These are phyloP conservation scores for Fusarium fracticaudum DNA, from an alignment of 2,329 filamentous ascomycete species.

Conservation along the genomic window DNA sequence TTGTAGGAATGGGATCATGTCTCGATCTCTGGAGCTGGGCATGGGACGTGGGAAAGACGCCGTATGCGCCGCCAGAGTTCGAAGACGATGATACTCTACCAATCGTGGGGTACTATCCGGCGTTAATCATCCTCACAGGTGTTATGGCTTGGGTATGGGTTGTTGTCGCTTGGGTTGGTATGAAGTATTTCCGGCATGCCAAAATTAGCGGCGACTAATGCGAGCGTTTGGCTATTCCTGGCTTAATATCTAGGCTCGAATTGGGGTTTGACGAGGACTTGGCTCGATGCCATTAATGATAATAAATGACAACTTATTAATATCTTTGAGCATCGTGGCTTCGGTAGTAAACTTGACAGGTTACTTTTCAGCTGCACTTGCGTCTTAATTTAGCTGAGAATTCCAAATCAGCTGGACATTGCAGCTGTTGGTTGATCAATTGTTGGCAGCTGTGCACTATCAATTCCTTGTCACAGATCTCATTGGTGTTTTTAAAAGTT, in stretches of 20 bases:
- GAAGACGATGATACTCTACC: slow-evolving; percentile 95
- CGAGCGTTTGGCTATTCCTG: slow-evolving; percentile 18
- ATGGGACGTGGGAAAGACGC: slow-evolving; percentile 97
- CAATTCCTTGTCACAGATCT: not conserved
- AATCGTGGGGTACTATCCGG: slow-evolving; percentile 97
- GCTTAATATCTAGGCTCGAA: not conserved
- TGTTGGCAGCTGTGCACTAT: slow-evolving; percentile 3
- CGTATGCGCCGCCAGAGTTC: slow-evolving; percentile 92
- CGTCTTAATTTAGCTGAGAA: slow-evolving; percentile 12
- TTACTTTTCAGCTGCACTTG: not conserved
- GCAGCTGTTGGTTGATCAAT: slow-evolving; percentile 13
- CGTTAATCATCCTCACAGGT: slow-evolving; percentile 88
- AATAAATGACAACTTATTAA: slow-evolving; percentile 20
- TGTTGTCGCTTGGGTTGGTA: slow-evolving; percentile 94
- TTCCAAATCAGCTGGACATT: not conserved
- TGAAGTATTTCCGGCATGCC: slow-evolving; percentile 99
- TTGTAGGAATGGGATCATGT: slow-evolving; percentile 95
- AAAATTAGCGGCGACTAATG: slow-evolving; percentile 80
- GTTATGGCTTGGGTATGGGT: slow-evolving; percentile 99
- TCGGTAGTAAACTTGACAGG: not conserved
- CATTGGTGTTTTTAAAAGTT: slow-evolving; percentile 22
- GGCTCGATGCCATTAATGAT: slow-evolving; percentile 7
- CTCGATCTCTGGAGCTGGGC: slow-evolving; percentile 98
- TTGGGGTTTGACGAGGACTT: slow-evolving; percentile 4
- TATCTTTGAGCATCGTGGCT: not conserved